Conservation (phyloP, 768 basidiomycete genomes). For the Naganishia onofrii region DNA sequence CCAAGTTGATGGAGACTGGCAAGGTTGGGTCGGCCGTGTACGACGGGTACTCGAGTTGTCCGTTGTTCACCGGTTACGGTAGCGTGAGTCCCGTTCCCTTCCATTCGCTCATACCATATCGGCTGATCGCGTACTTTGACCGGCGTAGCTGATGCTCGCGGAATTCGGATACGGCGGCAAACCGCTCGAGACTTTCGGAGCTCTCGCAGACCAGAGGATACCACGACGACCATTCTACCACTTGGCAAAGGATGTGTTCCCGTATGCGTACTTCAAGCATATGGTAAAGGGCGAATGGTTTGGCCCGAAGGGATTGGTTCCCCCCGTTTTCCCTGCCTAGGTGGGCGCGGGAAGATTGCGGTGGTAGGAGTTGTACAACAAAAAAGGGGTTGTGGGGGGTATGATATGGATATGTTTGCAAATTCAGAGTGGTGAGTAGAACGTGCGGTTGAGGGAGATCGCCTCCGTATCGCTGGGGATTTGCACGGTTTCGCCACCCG, state of each 20-base stretch:
- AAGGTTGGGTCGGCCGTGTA: conserved; percentile 68
- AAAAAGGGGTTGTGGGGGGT: too few relatives aligned
- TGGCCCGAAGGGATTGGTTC: conserved; percentile 47
- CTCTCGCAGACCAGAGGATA: conserved; percentile 71
- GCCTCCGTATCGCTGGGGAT: too few relatives aligned
- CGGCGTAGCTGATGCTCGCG: conserved; percentile 69
- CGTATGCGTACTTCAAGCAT: conserved; percentile 44
- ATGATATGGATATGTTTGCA: too few relatives aligned
- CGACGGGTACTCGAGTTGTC: conserved; percentile 62
- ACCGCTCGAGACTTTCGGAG: conserved; percentile 79
- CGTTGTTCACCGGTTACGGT: conserved; percentile 35
- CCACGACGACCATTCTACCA: conserved; percentile 77
- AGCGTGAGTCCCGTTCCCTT: conserved; percentile 10
- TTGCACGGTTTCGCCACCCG: too few relatives aligned
- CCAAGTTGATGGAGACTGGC: conserved; percentile 70
- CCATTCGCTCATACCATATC: neutral
- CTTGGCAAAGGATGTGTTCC: conserved; percentile 66
- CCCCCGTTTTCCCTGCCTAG: conserved; percentile 25
- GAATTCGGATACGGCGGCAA: conserved; percentile 87
- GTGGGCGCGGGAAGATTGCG: neutral
- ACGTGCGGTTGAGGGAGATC: too few relatives aligned
- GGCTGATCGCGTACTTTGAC: conserved; percentile 25
- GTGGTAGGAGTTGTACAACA: neutral
- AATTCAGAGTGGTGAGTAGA: too few relatives aligned
- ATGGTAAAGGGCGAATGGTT: conserved; percentile 51